Evolutionary conservation across 352 stramenopile genomes (phyloP).

Genomic region (Phytophthora brassicae): DNA sequence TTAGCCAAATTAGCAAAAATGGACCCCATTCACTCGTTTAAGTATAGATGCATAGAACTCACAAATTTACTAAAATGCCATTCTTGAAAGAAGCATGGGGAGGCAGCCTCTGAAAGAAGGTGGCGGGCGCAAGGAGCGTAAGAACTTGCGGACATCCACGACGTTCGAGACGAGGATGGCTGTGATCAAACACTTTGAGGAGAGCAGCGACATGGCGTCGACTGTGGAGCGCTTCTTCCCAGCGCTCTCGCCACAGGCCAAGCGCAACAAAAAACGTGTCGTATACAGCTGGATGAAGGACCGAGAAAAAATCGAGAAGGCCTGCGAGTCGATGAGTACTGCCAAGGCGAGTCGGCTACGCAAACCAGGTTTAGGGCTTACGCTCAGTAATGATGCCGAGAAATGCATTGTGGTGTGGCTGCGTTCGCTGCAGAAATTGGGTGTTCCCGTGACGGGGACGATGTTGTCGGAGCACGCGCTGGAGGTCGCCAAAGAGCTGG

Average conservation of each 20-base stretch:
- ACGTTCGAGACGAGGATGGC: conserved; percentile 39
- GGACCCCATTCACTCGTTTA: too few species aligned
- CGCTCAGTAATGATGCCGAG: conserved; percentile 34
- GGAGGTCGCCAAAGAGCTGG: conserved; percentile 37
- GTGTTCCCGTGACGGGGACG: conserved; percentile 27
- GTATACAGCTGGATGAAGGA: conserved; percentile 40
- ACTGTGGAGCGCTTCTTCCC: conserved; percentile 38
- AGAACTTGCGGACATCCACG: conserved; percentile 36
- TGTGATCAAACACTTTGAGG: conserved; percentile 33
- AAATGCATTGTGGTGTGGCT: conserved; percentile 45
- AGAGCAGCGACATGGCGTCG: conserved; percentile 26
- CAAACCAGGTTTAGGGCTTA: conserved; percentile 26
- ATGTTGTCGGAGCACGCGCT: conserved; percentile 36
- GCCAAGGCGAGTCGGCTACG: conserved; percentile 38
- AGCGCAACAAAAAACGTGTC: conserved; percentile 42
- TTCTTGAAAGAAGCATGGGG: conserved; percentile 16
- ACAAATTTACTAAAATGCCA: not conserved
- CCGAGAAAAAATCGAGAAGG: conserved; percentile 36
- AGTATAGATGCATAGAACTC: too few species aligned
- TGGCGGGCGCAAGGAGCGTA: conserved; percentile 34
- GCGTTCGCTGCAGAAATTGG: conserved; percentile 33
- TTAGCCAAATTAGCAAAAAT: too few species aligned
- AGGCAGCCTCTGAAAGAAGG: conserved; percentile 24
- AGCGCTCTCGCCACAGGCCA: conserved; percentile 22
- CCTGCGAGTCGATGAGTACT: conserved; percentile 35